Conservation (phyloP, 2,329 filamentous ascomycete species). For the Mariannaea sp. region DNA sequence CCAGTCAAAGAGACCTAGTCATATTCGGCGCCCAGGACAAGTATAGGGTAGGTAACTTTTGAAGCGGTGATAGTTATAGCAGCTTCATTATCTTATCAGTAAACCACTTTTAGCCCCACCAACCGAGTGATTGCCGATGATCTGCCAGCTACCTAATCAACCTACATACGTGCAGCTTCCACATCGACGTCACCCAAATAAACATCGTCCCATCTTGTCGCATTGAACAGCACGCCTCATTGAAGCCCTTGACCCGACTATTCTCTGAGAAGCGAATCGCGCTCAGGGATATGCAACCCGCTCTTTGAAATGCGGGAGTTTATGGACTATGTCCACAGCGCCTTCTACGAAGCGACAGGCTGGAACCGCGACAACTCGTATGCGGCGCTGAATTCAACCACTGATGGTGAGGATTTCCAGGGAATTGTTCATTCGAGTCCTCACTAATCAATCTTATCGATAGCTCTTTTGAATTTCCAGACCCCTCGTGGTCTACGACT, state of each 20-base stretch:
- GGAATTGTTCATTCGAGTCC: slow-evolving; percentile 4
- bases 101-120: not conserved
- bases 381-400: slow-evolving; percentile 80
- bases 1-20: no score
- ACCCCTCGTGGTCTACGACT: slow-evolving; percentile 84
- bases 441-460: slow-evolving; percentile 23
- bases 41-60: not conserved
- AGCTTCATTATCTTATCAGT: not conserved
- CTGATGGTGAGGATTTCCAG: slow-evolving; percentile 63
- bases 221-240: not conserved
- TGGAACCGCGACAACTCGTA: slow-evolving; percentile 96
- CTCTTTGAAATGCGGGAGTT: slow-evolving; percentile 79
- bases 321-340: slow-evolving; percentile 94
- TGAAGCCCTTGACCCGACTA: not conserved
- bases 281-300: slow-evolving; percentile 38
- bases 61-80: not conserved
- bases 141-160: slow-evolving; percentile 1
- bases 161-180: not conserved
- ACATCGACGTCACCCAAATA: not conserved
- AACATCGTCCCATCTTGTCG: slow-evolving; percentile 1
- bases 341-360: slow-evolving; percentile 83
- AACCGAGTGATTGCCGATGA: not conserved
- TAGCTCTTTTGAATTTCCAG: slow-evolving; percentile 85
- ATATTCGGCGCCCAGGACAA: no score
- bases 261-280: slow-evolving; percentile 11